Evolutionary conservation across 2,329 filamentous ascomycete genomes (phyloP), one percentile per base, ranked within the genome.

Genomic region (Beauveria sp.): DNA sequence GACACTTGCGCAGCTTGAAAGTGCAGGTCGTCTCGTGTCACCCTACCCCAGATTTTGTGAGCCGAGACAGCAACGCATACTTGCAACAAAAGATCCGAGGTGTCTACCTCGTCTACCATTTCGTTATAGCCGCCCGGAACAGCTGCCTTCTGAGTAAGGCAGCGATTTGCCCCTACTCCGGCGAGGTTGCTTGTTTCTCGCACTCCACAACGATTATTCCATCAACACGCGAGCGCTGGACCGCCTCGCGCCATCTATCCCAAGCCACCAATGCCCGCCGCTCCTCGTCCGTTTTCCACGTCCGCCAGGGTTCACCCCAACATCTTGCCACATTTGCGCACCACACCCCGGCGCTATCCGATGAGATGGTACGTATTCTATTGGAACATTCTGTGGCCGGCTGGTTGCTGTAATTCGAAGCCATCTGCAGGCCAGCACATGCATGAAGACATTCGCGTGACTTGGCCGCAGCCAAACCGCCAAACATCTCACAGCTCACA

Each of bases 301-400:
- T 69, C 72, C 26, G 70, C 72, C 42, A 71, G 67, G 52, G 70
- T 73, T 47, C 70, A 74, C 60, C 71, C 71, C 30, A 70, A 65
- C 65, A 69, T 71, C 66, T 68, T 74, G 45, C 70, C 70, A 40
- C 69, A 71, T 58, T 62, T 73, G 52, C 70, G 51, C 71, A 69
- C 40, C 67, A 70, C 9, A 66, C 67, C 49, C 67, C 69, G 55
- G 60, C 60, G 60, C 34, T 61, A 53, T 47, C 69, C 70, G 56
- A 69, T 70, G 58, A 66, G 67, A 70, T 70, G 72, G 73, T 75
- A 68, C 60, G 69, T 67, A 26, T 12, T 5, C 38, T 22, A 45
- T 55, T 43, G 10, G 42, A 16, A 45, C 7, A 18, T 8, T 20
- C 24, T 22, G 28, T 22, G 30, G 14, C 45, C 20, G 24, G 28